These are phyloP conservation scores for Thelonectria blattea DNA, from an alignment of 2,329 filamentous ascomycete genomes.

Conservation along the genomic window DNA sequence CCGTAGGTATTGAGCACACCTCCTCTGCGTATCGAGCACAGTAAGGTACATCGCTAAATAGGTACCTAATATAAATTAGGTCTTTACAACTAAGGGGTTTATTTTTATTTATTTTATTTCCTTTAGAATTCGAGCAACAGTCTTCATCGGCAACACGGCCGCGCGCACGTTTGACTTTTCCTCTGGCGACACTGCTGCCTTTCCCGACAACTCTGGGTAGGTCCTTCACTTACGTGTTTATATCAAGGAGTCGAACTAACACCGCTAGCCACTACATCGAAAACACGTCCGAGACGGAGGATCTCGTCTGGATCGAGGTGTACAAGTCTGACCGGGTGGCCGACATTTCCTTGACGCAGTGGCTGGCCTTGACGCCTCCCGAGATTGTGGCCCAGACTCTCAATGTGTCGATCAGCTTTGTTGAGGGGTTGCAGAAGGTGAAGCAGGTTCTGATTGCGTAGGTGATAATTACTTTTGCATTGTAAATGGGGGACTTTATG, in stretches of 20 bases:
- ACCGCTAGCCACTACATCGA: conserved; percentile 67
- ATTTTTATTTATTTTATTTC: no score
- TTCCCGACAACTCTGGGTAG: conserved; percentile 67
- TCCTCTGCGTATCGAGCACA: no score
- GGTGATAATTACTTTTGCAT: no score
- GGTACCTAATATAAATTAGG: no score
- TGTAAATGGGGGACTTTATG: background rate
- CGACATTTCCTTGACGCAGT: conserved; percentile 71
- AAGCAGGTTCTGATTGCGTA: conserved; percentile 60
- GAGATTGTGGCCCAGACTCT: conserved; percentile 66
- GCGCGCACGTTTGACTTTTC: conserved; percentile 71
- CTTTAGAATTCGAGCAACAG: conserved; percentile 69
- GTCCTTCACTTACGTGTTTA: conserved; percentile 22
- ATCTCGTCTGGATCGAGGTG: conserved; percentile 71
- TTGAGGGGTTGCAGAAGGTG: conserved; percentile 65
- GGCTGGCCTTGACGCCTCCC: conserved; percentile 70
- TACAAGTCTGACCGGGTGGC: conserved; percentile 72
- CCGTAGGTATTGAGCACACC: no score
- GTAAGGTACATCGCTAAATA: no score
- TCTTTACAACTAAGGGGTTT: no score
- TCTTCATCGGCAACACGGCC: conserved; percentile 66
- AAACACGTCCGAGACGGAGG: conserved; percentile 68
- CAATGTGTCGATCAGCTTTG: conserved; percentile 63
- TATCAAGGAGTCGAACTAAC: background rate
- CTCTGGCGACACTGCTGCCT: conserved; percentile 71